Percentiles rank a stretch among this genome's conserved stretches.
phyloP scores from a whole-genome alignment of 2,329 filamentous ascomycete species.

The Ceratocystis variospora region DNA sequence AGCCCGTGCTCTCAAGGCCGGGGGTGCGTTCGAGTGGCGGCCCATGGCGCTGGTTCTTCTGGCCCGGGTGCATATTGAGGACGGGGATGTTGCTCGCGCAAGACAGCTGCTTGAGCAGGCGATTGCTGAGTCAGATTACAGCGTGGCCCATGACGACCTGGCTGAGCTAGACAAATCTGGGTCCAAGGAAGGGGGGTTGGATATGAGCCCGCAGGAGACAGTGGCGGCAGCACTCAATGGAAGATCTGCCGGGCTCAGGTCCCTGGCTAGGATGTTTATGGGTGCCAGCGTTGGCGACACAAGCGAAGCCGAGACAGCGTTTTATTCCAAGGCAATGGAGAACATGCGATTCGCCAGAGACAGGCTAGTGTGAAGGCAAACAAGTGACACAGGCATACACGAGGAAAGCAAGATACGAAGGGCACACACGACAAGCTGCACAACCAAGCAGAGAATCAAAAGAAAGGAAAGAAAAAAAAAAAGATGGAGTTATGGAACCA shows the following conservation, averaged over 20 bases:
- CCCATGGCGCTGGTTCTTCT: conserved; percentile 2
- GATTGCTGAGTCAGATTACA: conserved; percentile 4
- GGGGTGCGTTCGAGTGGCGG: conserved; percentile 19
- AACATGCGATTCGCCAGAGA: neutral
- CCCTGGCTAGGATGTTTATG: conserved; percentile 1
- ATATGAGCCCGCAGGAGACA: neutral
- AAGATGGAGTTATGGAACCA: neutral
- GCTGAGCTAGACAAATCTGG: neutral
- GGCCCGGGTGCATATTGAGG: neutral
- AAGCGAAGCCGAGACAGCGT: neutral
- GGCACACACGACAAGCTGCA: neutral
- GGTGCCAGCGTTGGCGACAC: neutral
- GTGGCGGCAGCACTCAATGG: neutral
- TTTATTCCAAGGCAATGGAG: conserved; percentile 2
- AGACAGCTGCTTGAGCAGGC: neutral
- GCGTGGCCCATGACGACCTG: conserved; percentile 1
- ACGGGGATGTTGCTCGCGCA: neutral
- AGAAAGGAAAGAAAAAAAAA: neutral
- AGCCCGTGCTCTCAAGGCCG: conserved; percentile 2
- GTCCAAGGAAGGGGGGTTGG: neutral
- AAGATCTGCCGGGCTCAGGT: neutral
- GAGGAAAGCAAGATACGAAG: neutral
- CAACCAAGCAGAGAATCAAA: neutral
- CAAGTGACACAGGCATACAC: neutral
- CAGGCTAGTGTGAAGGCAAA: neutral